Evolutionary conservation across 306 rosid species (phyloP).

Genomic region (Corylus heterophylla): DNA sequence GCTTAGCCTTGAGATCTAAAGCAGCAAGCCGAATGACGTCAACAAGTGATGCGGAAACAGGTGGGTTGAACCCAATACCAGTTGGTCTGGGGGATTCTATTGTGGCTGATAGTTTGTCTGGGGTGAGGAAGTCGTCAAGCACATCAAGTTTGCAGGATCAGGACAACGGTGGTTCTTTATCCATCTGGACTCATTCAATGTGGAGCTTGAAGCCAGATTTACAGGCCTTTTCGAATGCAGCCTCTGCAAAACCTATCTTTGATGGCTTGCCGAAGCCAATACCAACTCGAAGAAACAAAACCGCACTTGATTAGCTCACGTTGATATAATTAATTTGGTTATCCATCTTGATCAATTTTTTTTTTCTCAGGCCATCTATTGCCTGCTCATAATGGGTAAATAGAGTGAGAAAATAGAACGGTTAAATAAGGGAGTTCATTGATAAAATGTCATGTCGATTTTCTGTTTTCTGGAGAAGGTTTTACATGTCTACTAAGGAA

Average conservation of each 20-base stretch:
- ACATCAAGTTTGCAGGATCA: slow-evolving; percentile 79
- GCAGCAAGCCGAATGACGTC: slow-evolving; percentile 40
- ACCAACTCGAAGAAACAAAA: slow-evolving; percentile 66
- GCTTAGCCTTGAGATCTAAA: slow-evolving; percentile 73
- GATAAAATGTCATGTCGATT: neutral
- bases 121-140: slow-evolving; percentile 83
- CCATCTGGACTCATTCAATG: slow-evolving; percentile 66
- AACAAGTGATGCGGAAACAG: slow-evolving; percentile 45
- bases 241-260: slow-evolving; percentile 65
- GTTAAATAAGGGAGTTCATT: neutral
- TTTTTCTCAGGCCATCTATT: slow-evolving; percentile 30
- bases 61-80: slow-evolving; percentile 42
- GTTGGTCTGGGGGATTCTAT: slow-evolving; percentile 46
- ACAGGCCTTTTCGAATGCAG: slow-evolving; percentile 61
- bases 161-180: slow-evolving; percentile 46
- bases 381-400: slow-evolving; percentile 31
- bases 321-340: slow-evolving; percentile 2
- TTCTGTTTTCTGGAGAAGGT: neutral
- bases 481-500: neutral
- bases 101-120: slow-evolving; percentile 40
- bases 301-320: slow-evolving; percentile 70
- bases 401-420: slow-evolving; percentile 4
- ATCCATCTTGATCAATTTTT: slow-evolving; percentile 41
- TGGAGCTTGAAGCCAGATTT: slow-evolving; percentile 79
- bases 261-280: slow-evolving; percentile 82